Evolutionary conservation across 805 yeast species (phyloP).

Genomic region (Teunomyces stri): DNA sequence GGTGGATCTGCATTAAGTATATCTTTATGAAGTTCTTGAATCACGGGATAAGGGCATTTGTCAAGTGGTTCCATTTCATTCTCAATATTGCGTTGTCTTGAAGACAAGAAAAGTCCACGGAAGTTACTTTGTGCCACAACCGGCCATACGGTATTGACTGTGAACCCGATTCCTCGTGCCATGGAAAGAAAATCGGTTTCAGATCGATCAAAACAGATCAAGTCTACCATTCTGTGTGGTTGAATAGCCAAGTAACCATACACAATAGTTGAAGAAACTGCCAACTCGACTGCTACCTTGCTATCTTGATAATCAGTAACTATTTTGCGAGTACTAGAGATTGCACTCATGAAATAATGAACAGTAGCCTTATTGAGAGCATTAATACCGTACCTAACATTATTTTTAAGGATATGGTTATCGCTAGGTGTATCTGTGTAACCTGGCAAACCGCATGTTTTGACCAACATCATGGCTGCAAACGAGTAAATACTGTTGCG

Average conservation of each 20-base stretch:
- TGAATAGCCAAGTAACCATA: slow-evolving; percentile 31
- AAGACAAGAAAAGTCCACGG: background rate
- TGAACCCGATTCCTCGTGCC: slow-evolving; percentile 14
- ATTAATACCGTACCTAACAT: background rate
- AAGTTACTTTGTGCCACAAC: background rate
- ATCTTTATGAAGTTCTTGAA: background rate
- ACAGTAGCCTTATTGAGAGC: slow-evolving; percentile 1
- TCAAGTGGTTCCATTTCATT: slow-evolving; percentile 5
- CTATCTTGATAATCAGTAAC: slow-evolving; percentile 4
- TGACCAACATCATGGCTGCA: slow-evolving; percentile 13
- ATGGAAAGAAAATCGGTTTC: slow-evolving; percentile 22
- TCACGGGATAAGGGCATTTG: background rate
- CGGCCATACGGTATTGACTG: background rate
- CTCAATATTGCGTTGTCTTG: slow-evolving; percentile 4
- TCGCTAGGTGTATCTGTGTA: slow-evolving; percentile 7
- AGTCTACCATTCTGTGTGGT: slow-evolving; percentile 27
- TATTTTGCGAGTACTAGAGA: slow-evolving; percentile 11
- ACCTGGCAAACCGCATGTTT: slow-evolving; percentile 19
- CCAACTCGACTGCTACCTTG: slow-evolving; percentile 12
- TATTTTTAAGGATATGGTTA: background rate
- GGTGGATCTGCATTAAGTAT: background rate
- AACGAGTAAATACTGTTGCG: slow-evolving; percentile 24
- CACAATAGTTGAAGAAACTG: slow-evolving; percentile 19
- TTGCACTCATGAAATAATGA: slow-evolving; percentile 19
- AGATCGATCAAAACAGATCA: slow-evolving; percentile 21